Base-by-base conservation (phyloP, 129 eudicot species). In the Flaveria robusta region DNA sequence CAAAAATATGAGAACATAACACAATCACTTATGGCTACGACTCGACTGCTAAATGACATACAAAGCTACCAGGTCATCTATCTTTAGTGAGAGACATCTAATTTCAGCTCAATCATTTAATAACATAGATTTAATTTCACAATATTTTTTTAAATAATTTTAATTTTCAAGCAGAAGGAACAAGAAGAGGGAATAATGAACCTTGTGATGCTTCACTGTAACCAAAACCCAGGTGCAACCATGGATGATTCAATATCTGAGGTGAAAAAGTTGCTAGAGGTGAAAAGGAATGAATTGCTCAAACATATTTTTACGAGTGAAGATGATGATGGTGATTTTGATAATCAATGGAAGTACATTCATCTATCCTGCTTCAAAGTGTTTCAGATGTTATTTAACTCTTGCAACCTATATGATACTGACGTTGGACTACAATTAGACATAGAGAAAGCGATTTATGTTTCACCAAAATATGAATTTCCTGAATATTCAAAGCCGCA, bases 1-100 rank as follows among this genome's bases (percentile, higher is more conserved):
- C n/a, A 50, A 68, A 70, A 68, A 47, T 81, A 86, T 12, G 86
- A 74, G 37, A 67, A 31, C 67, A 84, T 90, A 26, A 88, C 96
- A 41, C 84, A 74, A 41, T 74, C 82, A 67, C 87, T 90, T 24
- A 90, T 86, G 96, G 55, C 75, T 27, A 24, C 78, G 7, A 1
- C 93, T 14, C 93, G 96, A 8, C 70, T 90, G 71, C 74, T 82
- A 54, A 90, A 90, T 39, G 96, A 90, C 77, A 85, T 79, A 23
- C 91, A 86, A 72, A 88, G 91, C 77, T 90, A 90, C 60, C 71
- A 90, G 81, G 96, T 86, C 70, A 73, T 49, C 31, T 19, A 23
- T 51, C 16, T 1, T 49, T 49, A 5, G 39, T 13, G 0, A 1
- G 51, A 2, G 18, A 56, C 41, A 42, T 14, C 1, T 43, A 0